Conservation (phyloP, 257 asterid species). For the Solanum paucissectum region DNA sequence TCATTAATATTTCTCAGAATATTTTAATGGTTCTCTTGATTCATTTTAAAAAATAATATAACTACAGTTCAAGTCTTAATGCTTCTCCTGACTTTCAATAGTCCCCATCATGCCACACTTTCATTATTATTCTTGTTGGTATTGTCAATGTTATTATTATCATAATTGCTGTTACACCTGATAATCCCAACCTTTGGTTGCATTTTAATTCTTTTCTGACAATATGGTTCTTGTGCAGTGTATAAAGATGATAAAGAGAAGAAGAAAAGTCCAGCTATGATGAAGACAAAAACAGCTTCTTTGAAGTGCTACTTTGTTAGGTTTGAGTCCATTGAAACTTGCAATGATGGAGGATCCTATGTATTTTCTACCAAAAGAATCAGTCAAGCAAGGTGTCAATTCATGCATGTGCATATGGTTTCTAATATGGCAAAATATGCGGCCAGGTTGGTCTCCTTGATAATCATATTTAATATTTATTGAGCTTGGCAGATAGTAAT, state of each 20-base stretch:
- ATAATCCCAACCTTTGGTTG: neutral
- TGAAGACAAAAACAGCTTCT: conserved; percentile 7
- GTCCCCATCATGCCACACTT: neutral
- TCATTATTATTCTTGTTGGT: neutral
- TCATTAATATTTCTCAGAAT: neutral
- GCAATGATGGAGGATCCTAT: conserved; percentile 10
- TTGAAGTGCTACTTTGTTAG: conserved; percentile 53
- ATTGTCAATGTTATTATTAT: neutral
- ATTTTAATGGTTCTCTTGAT: neutral
- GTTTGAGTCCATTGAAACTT: conserved; percentile 26
- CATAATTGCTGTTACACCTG: neutral
- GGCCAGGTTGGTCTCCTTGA: conserved; percentile 49
- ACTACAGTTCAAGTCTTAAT: neutral
- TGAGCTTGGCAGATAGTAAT: neutral
- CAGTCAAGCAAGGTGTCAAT: conserved; percentile 47
- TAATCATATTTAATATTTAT: neutral
- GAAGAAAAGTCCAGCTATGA: conserved; percentile 25
- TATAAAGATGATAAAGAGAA: conserved; percentile 50
- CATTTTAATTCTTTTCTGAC: neutral
- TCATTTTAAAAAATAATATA: neutral
- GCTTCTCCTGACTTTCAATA: neutral
- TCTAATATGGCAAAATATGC: conserved; percentile 58
- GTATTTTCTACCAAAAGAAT: conserved; percentile 20
- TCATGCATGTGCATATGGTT: conserved; percentile 72
- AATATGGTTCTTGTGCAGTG: conserved; percentile 26